Evolutionary conservation across 345 rosid species (phyloP), one percentile per base, ranked within the genome.

Genomic region (Streptanthus diversifolius): DNA sequence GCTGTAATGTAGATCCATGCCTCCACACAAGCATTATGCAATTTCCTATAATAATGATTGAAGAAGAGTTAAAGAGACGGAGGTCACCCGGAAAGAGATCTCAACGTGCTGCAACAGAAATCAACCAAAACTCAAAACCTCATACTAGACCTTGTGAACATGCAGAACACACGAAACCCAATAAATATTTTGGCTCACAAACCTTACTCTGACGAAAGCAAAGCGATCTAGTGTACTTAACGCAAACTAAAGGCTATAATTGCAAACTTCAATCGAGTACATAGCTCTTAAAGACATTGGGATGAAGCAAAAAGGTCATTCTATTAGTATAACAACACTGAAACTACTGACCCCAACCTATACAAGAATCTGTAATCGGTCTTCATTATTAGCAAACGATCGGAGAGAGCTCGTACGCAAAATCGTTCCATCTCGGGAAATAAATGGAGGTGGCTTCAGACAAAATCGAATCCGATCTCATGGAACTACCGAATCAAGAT

Each of bases 11-110:
- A 5, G 92, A 86, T 51, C 88, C 90, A 53, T 89, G 96, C 47
- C 82, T 83, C 93, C 96, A 90, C 60, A 90, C 93, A 57, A 77
- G 88, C 93, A 95, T 85, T 27, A 95, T 91, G 65, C 99, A 95
- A 61, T 81, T 75, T 13, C 95, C 97, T 91, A 61, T 5, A 19
- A 22, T 5, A 58, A 3, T 3, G 2, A 12, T 14, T 7, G 1
- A 68, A 29, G 2, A 44, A 37, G 8, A 79, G 33, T 53, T 15
- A 57, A 60, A 29, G 27, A 44, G 3, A 5, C 5, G 2, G 2
- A 7, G 71, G 40, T 66, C 55, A 73, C 17, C 27, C 5, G 8
- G 19, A 36, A 14, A 41, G 0, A 7, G 37, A 47, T 60, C 25
- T 48, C 14, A 40, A 61, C 7, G n/a, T 9, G 40, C 49, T 8